Percentiles rank a stretch among this genome's conserved stretches.
These are phyloP conservation scores for Capsicum baccatum DNA, from an alignment of 257 asterid genomes.

Conservation along the genomic window DNA sequence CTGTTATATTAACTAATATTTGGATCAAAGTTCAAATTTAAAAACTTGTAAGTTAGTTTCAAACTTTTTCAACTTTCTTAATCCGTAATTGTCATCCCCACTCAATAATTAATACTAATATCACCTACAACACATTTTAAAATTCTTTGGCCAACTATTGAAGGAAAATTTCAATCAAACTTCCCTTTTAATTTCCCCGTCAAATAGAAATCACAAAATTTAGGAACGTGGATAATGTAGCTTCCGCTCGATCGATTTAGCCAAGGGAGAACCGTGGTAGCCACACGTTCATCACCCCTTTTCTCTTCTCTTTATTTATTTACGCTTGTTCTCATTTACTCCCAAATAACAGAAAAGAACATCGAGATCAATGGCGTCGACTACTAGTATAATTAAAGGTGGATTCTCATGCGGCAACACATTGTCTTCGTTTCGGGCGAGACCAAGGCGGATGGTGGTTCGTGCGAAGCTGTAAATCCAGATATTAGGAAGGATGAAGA, in stretches of 20 bases:
- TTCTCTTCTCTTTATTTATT: not conserved
- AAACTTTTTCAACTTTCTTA: too few species aligned
- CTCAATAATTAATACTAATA: too few species aligned
- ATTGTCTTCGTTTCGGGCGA: slow-evolving; percentile 28
- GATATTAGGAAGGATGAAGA: slow-evolving; percentile 79
- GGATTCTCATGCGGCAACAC: slow-evolving; percentile 41
- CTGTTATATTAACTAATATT: too few species aligned
- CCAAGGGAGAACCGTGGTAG: slow-evolving; percentile 45
- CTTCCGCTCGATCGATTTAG: not conserved
- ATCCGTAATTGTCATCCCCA: too few species aligned
- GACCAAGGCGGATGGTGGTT: slow-evolving; percentile 69
- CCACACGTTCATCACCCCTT: slow-evolving; percentile 53
- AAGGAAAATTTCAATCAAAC: too few species aligned
- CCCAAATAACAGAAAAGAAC: not conserved
- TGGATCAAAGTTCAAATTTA: too few species aligned
- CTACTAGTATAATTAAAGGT: slow-evolving; percentile 42
- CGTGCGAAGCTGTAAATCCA: slow-evolving; percentile 82
- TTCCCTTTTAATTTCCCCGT: too few species aligned
- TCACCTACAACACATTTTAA: too few species aligned
- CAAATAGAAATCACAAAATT: not conserved
- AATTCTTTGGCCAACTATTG: too few species aligned
- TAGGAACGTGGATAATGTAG: not conserved
- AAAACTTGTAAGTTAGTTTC: too few species aligned
- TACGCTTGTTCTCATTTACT: not conserved
- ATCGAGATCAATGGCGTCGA: slow-evolving; percentile 54